Conservation (phyloP, 371 early-diverging fungal species). For the Modicella reniformis region DNA sequence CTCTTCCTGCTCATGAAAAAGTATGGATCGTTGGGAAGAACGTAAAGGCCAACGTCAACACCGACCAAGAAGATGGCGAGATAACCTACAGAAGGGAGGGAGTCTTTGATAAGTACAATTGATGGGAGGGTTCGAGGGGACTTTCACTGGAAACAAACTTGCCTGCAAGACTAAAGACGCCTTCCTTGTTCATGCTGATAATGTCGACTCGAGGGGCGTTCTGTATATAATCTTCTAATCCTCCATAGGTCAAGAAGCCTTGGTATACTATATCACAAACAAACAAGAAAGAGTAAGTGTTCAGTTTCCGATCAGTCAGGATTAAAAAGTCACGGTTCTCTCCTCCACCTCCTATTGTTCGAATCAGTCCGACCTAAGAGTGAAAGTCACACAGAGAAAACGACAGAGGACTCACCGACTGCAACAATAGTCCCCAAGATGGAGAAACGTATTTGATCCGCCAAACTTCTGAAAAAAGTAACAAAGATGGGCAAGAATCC, state of each 20-base stretch:
- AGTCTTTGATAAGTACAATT: too few relatives aligned
- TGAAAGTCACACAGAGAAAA: too few relatives aligned
- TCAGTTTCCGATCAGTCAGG: too few relatives aligned
- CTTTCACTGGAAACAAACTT: too few relatives aligned
- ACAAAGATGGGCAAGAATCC: slow-evolving; percentile 85
- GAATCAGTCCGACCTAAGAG: too few relatives aligned
- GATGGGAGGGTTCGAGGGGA: too few relatives aligned
- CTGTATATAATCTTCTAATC: slow-evolving; percentile 81
- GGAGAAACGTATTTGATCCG: slow-evolving; percentile 57
- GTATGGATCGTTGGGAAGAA: slow-evolving; percentile 61
- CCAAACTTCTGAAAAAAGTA: slow-evolving; percentile 61
- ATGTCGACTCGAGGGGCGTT: slow-evolving; percentile 79
- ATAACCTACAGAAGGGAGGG: slow-evolving; percentile 67
- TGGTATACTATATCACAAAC: slow-evolving; percentile 68
- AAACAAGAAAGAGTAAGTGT: background rate
- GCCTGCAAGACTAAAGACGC: slow-evolving; percentile 85
- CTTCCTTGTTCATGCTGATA: slow-evolving; percentile 92
- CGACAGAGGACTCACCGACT: slow-evolving; percentile 58
- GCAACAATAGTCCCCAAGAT: slow-evolving; percentile 60
- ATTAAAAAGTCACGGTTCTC: background rate
- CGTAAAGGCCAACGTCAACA: slow-evolving; percentile 68
- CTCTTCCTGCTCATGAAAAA: slow-evolving; percentile 47
- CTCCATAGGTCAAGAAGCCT: slow-evolving; percentile 57
- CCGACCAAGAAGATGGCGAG: slow-evolving; percentile 81
- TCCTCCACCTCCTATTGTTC: too few relatives aligned